phyloP scores from a whole-genome alignment of 73 alveolate species.

The Symbiodinium pilosum region DNA sequence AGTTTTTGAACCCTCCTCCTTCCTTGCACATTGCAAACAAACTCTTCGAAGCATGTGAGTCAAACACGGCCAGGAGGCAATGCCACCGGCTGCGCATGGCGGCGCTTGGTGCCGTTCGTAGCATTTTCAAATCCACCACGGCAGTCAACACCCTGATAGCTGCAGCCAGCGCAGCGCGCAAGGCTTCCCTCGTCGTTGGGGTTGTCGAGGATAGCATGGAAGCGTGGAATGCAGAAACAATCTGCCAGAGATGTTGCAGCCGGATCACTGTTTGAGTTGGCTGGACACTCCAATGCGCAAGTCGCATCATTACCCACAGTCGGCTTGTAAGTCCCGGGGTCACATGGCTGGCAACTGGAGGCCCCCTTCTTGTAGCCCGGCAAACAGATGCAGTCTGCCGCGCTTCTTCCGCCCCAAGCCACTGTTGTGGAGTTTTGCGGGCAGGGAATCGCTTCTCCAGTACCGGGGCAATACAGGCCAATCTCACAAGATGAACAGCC shows the following conservation, averaged over 20 bases:
- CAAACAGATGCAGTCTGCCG: slow-evolving; percentile 45
- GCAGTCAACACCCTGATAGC: slow-evolving; percentile 26
- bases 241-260: slow-evolving; percentile 24
- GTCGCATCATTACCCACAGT: slow-evolving; percentile 26
- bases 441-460: slow-evolving; percentile 13
- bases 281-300: slow-evolving; percentile 49
- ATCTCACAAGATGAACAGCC: slow-evolving; percentile 28
- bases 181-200: slow-evolving; percentile 8
- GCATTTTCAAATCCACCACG: slow-evolving; percentile 51
- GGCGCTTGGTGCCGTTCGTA: background rate
- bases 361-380: slow-evolving; percentile 33
- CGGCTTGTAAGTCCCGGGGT: slow-evolving; percentile 29
- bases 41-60: too few species aligned
- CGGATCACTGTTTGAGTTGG: slow-evolving; percentile 38
- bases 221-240: slow-evolving; percentile 47
- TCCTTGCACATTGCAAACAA: background rate
- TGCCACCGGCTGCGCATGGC: slow-evolving; percentile 23
- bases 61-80: background rate
- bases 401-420: background rate
- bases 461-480: slow-evolving; percentile 71
- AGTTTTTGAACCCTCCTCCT: background rate
- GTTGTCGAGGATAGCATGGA: slow-evolving; percentile 50
- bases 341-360: slow-evolving; percentile 45
- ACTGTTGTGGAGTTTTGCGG: slow-evolving; percentile 34
- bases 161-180: slow-evolving; percentile 46